Evolutionary conservation across 2,329 filamentous ascomycete genomes (phyloP).

Genomic region (Claviceps sp.): DNA sequence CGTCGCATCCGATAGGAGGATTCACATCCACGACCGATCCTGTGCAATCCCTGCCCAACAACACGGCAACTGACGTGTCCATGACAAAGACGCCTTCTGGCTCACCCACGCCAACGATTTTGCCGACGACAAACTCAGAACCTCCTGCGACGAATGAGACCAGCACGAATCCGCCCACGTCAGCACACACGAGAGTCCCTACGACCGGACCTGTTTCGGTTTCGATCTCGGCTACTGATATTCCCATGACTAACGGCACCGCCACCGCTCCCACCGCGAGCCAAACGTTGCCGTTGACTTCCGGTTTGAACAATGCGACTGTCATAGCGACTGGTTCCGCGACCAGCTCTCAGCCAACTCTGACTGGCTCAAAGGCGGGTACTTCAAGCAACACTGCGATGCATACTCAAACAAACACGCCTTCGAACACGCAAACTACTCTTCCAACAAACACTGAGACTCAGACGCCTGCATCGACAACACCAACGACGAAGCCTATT

Average conservation of each 20-base stretch:
- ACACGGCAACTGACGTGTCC: conserved; percentile 7
- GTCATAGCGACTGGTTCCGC: not conserved
- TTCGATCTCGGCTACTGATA: conserved; percentile 1
- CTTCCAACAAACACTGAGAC: conserved; percentile 8
- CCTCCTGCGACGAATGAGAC: conserved; percentile 5
- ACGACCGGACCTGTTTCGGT: not conserved
- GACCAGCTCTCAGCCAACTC: not conserved
- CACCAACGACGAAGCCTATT: conserved; percentile 6
- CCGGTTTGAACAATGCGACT: conserved; percentile 6
- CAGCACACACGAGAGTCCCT: not conserved
- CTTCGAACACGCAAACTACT: not conserved
- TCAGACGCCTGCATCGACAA: conserved; percentile 2
- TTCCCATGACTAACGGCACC: conserved; percentile 5
- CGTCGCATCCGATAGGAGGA: not conserved
- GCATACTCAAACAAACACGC: too few relatives aligned
- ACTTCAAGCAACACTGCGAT: conserved; percentile 6
- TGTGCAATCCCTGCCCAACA: conserved; percentile 1
- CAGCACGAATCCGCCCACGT: conserved; percentile 1
- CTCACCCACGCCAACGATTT: not conserved
- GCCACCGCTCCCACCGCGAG: not conserved
- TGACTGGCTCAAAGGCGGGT: conserved; percentile 6
- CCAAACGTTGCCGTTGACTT: conserved; percentile 1
- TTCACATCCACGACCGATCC: not conserved
- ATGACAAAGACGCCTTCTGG: conserved; percentile 6
- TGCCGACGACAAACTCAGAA: conserved; percentile 1